phyloP scores from a whole-genome alignment of 108 stramenopile species.

The Mayamaea pseudoterrestris region DNA sequence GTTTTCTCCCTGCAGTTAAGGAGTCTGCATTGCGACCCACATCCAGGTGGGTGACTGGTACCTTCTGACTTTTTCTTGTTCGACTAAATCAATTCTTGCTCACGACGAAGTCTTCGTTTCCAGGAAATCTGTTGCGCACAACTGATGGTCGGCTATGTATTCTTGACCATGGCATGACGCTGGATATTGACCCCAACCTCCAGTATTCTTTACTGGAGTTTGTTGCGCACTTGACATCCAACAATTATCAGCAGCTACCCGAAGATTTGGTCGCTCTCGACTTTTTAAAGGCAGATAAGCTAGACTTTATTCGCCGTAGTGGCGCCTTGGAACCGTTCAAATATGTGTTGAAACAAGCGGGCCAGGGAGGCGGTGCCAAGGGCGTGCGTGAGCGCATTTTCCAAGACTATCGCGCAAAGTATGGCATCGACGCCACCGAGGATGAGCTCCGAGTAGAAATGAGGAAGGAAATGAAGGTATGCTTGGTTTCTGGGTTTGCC shows the following conservation, averaged over 20 bases:
- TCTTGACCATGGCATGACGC: constrained; percentile 52
- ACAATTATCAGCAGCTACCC: constrained; percentile 64
- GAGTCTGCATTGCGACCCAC: constrained; percentile 35
- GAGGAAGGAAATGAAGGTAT: constrained; percentile 25
- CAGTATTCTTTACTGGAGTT: constrained; percentile 69
- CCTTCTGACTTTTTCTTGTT: background rate
- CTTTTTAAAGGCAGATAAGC: constrained; percentile 45
- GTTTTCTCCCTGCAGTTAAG: too few species aligned
- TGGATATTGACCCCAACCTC: constrained; percentile 40
- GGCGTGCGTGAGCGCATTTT: constrained; percentile 32
- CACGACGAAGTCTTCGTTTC: constrained; percentile 8
- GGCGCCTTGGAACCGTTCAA: constrained; percentile 45
- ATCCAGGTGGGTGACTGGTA: constrained; percentile 2
- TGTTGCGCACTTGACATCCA: constrained; percentile 63
- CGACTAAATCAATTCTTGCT: constrained; percentile 1
- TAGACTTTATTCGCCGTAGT: constrained; percentile 30
- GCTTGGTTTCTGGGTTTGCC: too few species aligned
- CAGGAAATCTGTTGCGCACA: constrained; percentile 63
- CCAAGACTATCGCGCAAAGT: constrained; percentile 16
- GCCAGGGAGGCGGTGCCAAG: constrained; percentile 40
- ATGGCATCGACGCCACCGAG: constrained; percentile 16
- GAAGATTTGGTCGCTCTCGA: constrained; percentile 58
- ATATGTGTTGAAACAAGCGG: constrained; percentile 33
- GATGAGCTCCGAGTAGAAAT: constrained; percentile 18
- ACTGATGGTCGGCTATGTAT: constrained; percentile 68